A percentile compares a stretch with the other conserved stretches of the same genome.
These are phyloP conservation scores for Aureobasidium sp. DNA, from an alignment of 2,329 filamentous ascomycete species.

Conservation along the genomic window DNA sequence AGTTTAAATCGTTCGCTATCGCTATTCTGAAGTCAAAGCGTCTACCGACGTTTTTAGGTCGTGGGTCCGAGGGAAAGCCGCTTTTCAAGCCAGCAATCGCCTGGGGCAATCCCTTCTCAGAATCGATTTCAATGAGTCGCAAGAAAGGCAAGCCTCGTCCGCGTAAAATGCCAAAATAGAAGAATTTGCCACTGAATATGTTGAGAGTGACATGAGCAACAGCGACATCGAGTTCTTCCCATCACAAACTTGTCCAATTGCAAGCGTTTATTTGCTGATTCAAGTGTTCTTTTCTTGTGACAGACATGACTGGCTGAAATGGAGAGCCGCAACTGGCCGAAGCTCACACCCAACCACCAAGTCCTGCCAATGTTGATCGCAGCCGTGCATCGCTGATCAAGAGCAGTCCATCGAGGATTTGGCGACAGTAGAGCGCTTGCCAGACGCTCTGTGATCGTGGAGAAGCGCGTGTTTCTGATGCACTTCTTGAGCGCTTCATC, in stretches of 20 bases:
- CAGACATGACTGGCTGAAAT: conserved; percentile 1
- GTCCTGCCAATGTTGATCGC: conserved; percentile 1
- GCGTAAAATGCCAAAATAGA: not conserved
- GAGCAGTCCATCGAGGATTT: not conserved
- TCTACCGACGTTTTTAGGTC: conserved; percentile 1
- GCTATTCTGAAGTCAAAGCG: not conserved
- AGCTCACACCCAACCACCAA: not conserved
- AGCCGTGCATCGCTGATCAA: conserved; percentile 5
- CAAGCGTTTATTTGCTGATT: not conserved
- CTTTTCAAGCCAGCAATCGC: not conserved
- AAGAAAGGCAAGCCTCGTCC: not conserved
- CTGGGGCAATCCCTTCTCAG: not conserved
- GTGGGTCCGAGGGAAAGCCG: conserved; percentile 7
- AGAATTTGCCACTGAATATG: not conserved
- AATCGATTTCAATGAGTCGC: not conserved
- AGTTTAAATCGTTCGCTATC: conserved; percentile 9
- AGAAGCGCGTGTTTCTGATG: not conserved
- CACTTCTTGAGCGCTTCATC: not conserved
- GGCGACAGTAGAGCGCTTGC: not conserved
- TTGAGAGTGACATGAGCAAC: not conserved
- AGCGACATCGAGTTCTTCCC: not conserved
- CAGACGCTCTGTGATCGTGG: not conserved
- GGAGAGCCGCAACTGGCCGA: not conserved
- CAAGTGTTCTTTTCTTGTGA: not conserved
- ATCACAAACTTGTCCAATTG: not conserved